A percentile compares a stretch with the other conserved stretches of the same genome.
Conservation (phyloP, 192 early-diverging fungal species). For the Coemansia brasiliensis region DNA sequence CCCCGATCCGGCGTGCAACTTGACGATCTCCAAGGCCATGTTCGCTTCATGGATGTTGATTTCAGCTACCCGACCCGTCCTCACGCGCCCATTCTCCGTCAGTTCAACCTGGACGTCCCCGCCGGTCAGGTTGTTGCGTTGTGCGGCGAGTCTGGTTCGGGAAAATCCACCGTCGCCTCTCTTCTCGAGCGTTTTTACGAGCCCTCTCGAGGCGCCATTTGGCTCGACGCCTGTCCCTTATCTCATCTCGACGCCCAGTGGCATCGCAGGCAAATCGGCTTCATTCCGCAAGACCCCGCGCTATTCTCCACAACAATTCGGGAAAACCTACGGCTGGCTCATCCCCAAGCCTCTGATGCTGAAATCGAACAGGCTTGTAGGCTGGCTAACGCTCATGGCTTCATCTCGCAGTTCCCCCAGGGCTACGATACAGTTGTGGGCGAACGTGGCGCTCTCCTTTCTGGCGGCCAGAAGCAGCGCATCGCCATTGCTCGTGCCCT, state of each 20-base stretch:
- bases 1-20: constrained; percentile 49
- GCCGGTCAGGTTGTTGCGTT: constrained; percentile 52
- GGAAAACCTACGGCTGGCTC: constrained; percentile 73
- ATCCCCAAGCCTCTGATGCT: constrained; percentile 60
- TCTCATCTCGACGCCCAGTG: constrained; percentile 61
- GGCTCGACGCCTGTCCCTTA: constrained; percentile 64
- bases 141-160: constrained; percentile 57
- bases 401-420: constrained; percentile 56
- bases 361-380: constrained; percentile 68
- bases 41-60: constrained; percentile 56
- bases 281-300: constrained; percentile 76
- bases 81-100: constrained; percentile 29
- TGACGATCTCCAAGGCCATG: constrained; percentile 45
- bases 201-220: constrained; percentile 62
- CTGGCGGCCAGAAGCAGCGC: constrained; percentile 65
- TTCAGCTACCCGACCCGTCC: constrained; percentile 57
- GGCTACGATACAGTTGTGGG: constrained; percentile 59
- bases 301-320: constrained; percentile 75
- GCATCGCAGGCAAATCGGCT: constrained; percentile 69
- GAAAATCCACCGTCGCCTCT: constrained; percentile 73
- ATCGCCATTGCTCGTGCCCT: constrained; percentile 64
- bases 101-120: constrained; percentile 52
- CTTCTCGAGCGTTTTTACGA: constrained; percentile 81
- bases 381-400: constrained; percentile 74
- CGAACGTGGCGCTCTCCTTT: constrained; percentile 58